A percentile compares a stretch with the other conserved stretches of the same genome.
These are phyloP conservation scores for Metschnikowia gruessii DNA, from an alignment of 805 yeast species.

Conservation along the genomic window DNA sequence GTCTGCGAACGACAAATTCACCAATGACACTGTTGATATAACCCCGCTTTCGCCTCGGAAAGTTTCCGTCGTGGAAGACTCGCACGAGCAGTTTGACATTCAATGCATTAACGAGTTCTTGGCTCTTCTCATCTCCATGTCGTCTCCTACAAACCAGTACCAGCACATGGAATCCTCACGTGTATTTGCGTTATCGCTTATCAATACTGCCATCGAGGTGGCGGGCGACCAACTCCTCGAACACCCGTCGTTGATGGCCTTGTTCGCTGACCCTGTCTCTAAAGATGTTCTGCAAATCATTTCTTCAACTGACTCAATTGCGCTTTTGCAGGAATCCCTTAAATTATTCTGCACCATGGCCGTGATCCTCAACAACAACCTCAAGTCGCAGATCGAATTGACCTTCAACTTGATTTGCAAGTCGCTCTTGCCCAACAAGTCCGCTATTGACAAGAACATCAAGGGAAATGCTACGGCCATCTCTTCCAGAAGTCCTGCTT, in stretches of 20 bases:
- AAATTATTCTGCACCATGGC: slow-evolving; percentile 72
- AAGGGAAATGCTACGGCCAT: slow-evolving; percentile 16
- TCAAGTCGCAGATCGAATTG: slow-evolving; percentile 80
- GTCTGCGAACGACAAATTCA: background rate
- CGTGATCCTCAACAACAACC: slow-evolving; percentile 58
- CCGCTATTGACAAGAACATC: slow-evolving; percentile 19
- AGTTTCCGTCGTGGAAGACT: background rate
- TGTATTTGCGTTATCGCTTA: slow-evolving; percentile 72
- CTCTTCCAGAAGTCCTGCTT: slow-evolving; percentile 34
- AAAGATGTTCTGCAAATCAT: slow-evolving; percentile 80
- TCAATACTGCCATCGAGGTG: slow-evolving; percentile 78
- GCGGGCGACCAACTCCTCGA: slow-evolving; percentile 58
- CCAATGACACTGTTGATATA: slow-evolving; percentile 4
- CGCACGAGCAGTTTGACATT: slow-evolving; percentile 57
- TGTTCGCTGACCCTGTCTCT: slow-evolving; percentile 78
- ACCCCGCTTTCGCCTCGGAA: slow-evolving; percentile 11
- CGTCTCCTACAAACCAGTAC: slow-evolving; percentile 77
- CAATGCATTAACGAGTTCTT: slow-evolving; percentile 74
- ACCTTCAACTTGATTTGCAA: slow-evolving; percentile 62
- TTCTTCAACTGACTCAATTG: slow-evolving; percentile 68
- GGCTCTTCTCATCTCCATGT: slow-evolving; percentile 70
- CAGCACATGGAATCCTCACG: slow-evolving; percentile 87
- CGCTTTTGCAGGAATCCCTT: slow-evolving; percentile 70
- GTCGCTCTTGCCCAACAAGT: slow-evolving; percentile 43
- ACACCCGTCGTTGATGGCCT: slow-evolving; percentile 63